phyloP scores from a whole-genome alignment of 768 basidiomycete genomes.

The Auricularia sp. region DNA sequence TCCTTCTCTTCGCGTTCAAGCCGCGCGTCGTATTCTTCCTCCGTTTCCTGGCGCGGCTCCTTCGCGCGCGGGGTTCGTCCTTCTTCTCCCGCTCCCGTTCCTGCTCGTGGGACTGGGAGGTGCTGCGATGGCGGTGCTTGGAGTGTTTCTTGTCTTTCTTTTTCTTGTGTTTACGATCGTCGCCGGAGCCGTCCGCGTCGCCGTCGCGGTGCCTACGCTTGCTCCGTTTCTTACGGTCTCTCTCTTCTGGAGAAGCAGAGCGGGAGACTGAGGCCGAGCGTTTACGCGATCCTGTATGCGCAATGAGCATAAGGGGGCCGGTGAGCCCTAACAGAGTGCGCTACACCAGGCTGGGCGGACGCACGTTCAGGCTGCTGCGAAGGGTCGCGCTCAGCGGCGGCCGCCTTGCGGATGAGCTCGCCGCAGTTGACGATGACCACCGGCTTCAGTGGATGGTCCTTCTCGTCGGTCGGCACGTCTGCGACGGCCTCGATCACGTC shows the following conservation, averaged over 20 bases:
- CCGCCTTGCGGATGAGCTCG: slow-evolving; percentile 56
- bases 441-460: slow-evolving; percentile 59
- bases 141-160: slow-evolving; percentile 19
- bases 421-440: slow-evolving; percentile 71
- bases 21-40: slow-evolving; percentile 63
- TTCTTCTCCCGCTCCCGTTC: slow-evolving; percentile 11
- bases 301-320: not conserved
- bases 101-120: not conserved
- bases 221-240: slow-evolving; percentile 9
- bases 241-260: slow-evolving; percentile 1
- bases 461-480: slow-evolving; percentile 59
- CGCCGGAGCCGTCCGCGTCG: slow-evolving; percentile 1
- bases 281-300: not conserved
- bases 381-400: not conserved
- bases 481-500: slow-evolving; percentile 51
- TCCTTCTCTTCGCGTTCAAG: slow-evolving; percentile 60
- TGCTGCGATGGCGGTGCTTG: slow-evolving; percentile 1
- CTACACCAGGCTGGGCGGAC: not conserved
- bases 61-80: slow-evolving; percentile 15
- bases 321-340: not conserved
- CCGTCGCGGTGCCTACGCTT: slow-evolving; percentile 8
- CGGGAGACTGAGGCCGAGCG: not conserved
- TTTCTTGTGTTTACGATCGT: slow-evolving; percentile 16
- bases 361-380: slow-evolving; percentile 1
- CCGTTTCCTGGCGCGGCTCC: slow-evolving; percentile 38